These are phyloP conservation scores for Mortierella sp. DNA, from an alignment of 371 early-diverging fungal genomes.

Conservation along the genomic window DNA sequence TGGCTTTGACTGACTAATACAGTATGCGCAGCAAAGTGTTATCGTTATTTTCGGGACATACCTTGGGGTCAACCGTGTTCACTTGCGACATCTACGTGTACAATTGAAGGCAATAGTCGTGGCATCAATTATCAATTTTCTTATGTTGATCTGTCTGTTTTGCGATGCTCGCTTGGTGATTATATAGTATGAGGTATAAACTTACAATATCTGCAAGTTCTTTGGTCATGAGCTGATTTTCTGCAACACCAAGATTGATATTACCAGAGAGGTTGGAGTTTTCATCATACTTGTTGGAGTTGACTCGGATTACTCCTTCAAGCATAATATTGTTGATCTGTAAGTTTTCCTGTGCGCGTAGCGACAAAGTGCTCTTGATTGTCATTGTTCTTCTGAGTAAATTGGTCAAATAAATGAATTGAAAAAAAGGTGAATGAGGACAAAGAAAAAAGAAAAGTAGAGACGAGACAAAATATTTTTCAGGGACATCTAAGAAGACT, in stretches of 20 bases:
- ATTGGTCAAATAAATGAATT: not conserved
- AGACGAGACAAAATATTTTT: not conserved
- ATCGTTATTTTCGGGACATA: conserved; percentile 5
- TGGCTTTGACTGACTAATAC: not conserved
- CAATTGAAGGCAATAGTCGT: too few relatives aligned
- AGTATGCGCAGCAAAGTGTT: not conserved
- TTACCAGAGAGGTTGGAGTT: conserved; percentile 68
- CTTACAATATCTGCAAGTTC: conserved; percentile 65
- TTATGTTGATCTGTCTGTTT: not conserved
- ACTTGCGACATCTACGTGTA: conserved; percentile 27
- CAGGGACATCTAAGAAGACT: not conserved
- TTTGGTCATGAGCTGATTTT: conserved; percentile 70
- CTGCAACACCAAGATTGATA: conserved; percentile 81
- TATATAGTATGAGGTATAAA: not conserved
- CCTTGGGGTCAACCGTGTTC: conserved; percentile 27
- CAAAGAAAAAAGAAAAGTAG: conserved; percentile 1
- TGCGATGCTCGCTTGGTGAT: not conserved
- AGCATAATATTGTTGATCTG: conserved; percentile 30
- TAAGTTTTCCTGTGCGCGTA: conserved; percentile 41
- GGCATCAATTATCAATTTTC: not conserved
- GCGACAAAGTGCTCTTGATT: conserved; percentile 23
- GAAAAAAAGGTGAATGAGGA: not conserved
- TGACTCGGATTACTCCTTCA: conserved; percentile 31
- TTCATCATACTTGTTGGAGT: conserved; percentile 63
- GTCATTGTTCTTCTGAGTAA: conserved; percentile 10